These are phyloP conservation scores for Aschersonia sp. DNA, from an alignment of 2,329 filamentous ascomycete species.

Conservation along the genomic window DNA sequence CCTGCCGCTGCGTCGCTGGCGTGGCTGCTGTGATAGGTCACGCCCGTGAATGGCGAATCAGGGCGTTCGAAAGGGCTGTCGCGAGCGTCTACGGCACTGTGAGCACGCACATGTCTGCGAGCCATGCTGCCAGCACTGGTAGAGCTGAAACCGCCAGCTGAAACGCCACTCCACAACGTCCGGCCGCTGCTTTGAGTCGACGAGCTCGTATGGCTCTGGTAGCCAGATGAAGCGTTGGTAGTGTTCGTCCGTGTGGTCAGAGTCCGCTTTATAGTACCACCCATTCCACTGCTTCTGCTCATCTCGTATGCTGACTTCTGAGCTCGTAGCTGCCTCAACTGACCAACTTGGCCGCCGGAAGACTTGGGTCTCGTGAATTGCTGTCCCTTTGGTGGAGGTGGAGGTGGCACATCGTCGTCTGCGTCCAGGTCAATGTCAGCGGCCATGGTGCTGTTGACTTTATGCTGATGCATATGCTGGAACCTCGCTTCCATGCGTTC, in stretches of 20 bases:
- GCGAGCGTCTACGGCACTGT: constrained; percentile 49
- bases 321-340: constrained; percentile 37
- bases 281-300: constrained; percentile 22
- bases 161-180: constrained; percentile 87
- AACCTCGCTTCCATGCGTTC: constrained; percentile 82
- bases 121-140: constrained; percentile 92
- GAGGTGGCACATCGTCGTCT: constrained; percentile 37
- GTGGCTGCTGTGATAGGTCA: constrained; percentile 88
- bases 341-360: constrained; percentile 27
- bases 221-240: constrained; percentile 62
- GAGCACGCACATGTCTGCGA: constrained; percentile 52
- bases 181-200: constrained; percentile 67
- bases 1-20: constrained; percentile 33
- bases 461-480: constrained; percentile 52
- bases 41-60: constrained; percentile 54
- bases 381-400: constrained; percentile 45
- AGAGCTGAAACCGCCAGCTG: constrained; percentile 80
- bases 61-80: constrained; percentile 41
- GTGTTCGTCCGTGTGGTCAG: constrained; percentile 79
- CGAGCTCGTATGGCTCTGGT: constrained; percentile 57
- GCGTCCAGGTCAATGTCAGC: constrained; percentile 5
- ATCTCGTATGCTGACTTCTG: constrained; percentile 72
- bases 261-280: constrained; percentile 51
- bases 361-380: constrained; percentile 42
- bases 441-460: constrained; percentile 7